These are phyloP conservation scores for Cocos nucifera DNA, from an alignment of 176 grass and related monocot species.

Conservation along the genomic window DNA sequence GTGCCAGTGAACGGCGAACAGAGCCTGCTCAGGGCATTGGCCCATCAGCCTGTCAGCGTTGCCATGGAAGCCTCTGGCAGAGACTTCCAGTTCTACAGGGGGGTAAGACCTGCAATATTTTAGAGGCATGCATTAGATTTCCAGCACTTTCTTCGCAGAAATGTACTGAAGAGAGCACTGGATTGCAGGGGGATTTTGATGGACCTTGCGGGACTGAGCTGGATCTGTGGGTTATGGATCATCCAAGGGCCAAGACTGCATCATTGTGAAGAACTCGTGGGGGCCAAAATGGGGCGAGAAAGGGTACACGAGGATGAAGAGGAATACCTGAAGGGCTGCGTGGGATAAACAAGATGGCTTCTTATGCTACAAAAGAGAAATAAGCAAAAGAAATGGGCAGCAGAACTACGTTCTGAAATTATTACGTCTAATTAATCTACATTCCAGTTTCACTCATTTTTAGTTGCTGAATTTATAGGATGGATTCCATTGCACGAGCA, in stretches of 20 bases:
- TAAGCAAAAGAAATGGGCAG: constrained; percentile 6
- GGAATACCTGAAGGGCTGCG: constrained; percentile 59
- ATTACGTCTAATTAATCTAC: too few species aligned
- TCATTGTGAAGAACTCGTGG: constrained; percentile 83
- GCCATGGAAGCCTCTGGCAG: constrained; percentile 56
- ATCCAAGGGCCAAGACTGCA: constrained; percentile 39
- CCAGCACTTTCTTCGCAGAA: too few species aligned
- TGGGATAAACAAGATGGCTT: constrained; percentile 61
- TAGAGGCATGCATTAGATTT: too few species aligned
- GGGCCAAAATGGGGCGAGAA: constrained; percentile 59
- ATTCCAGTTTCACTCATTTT: too few species aligned
- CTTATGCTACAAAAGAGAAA: constrained; percentile 56
- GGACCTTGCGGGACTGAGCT: constrained; percentile 43
- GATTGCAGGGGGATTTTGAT: constrained; percentile 59
- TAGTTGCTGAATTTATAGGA: too few species aligned
- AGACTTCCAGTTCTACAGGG: constrained; percentile 86
- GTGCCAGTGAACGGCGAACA: constrained; percentile 67
- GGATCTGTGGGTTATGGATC: constrained; percentile 71
- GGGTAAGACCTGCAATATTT: constrained; percentile 24
- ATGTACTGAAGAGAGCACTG: not conserved
- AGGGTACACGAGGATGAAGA: constrained; percentile 70
- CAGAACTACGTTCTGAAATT: too few species aligned
- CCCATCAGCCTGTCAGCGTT: constrained; percentile 70
- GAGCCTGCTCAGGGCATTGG: constrained; percentile 52
- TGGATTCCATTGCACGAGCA: too few species aligned